Evolutionary conservation across 176 grass and related monocot species (phyloP).

Genomic region (Ampelocalamus luodianensis): DNA sequence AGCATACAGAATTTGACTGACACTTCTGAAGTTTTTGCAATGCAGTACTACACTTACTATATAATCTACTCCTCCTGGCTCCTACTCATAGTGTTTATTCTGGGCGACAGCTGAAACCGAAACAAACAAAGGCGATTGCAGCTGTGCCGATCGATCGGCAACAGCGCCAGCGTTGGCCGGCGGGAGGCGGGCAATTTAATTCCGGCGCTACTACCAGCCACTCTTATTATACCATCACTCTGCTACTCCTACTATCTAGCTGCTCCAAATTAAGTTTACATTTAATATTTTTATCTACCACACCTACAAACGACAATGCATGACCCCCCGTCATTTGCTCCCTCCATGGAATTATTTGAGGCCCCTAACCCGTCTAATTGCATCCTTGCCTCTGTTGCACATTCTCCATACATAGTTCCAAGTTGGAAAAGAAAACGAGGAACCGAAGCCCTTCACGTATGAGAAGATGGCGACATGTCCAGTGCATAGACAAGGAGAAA

Average conservation of each 20-base stretch:
- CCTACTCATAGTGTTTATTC: neutral
- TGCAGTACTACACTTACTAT: neutral
- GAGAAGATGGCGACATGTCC: neutral
- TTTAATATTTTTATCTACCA: conserved; percentile 47
- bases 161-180: conserved; percentile 41
- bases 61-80: neutral
- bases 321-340: conserved; percentile 27
- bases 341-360: neutral
- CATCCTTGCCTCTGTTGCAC: conserved; percentile 18
- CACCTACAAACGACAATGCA: conserved; percentile 32
- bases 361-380: neutral
- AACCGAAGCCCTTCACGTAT: neutral
- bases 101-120: neutral
- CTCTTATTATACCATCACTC: neutral
- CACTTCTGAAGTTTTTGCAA: neutral
- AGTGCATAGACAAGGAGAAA: neutral
- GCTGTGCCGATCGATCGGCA: conserved; percentile 7
- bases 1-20: neutral
- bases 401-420: neutral
- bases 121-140: neutral
- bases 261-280: conserved; percentile 45
- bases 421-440: neutral
- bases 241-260: conserved; percentile 29
- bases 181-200: conserved; percentile 49
- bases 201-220: conserved; percentile 43